Conservation (phyloP, 768 basidiomycete species). For the Amyloporia xantha region DNA sequence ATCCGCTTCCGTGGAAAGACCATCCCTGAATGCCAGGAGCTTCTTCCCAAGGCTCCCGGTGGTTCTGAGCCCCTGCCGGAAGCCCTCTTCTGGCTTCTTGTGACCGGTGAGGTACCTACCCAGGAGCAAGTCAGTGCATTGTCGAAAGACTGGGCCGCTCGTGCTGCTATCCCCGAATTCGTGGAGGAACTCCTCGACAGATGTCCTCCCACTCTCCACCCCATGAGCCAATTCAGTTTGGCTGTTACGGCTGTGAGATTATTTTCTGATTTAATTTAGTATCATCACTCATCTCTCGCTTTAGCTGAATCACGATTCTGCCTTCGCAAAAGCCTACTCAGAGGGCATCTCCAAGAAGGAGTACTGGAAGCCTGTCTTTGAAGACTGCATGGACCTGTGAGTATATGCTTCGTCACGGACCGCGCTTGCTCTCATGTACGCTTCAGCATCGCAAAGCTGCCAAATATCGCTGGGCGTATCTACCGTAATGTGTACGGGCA, state of each 20-base stretch:
- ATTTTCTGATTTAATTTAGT: not conserved
- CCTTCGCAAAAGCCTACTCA: slow-evolving; percentile 92
- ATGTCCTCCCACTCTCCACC: slow-evolving; percentile 90
- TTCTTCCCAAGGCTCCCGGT: slow-evolving; percentile 83
- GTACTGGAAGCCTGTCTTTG: slow-evolving; percentile 93
- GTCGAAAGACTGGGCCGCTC: slow-evolving; percentile 92
- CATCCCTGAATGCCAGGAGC: slow-evolving; percentile 81
- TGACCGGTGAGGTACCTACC: slow-evolving; percentile 93
- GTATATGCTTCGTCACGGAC: not conserved
- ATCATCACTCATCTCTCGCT: slow-evolving; percentile 8
- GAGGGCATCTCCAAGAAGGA: slow-evolving; percentile 90
- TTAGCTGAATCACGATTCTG: slow-evolving; percentile 90
- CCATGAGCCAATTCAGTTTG: slow-evolving; percentile 97
- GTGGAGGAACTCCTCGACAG: slow-evolving; percentile 96
- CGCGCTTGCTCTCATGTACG: not conserved
- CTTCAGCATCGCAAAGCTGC: slow-evolving; percentile 86
- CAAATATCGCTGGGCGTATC: slow-evolving; percentile 91
- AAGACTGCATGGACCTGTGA: slow-evolving; percentile 85
- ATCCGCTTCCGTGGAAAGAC: slow-evolving; percentile 98
- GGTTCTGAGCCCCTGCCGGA: slow-evolving; percentile 91
- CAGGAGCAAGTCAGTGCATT: slow-evolving; percentile 81
- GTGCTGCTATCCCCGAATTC: slow-evolving; percentile 84
- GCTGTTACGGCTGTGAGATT: slow-evolving; percentile 85
- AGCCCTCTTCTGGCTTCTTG: slow-evolving; percentile 89
- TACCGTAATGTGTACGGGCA: slow-evolving; percentile 83